phyloP scores from a whole-genome alignment of 2,329 filamentous ascomycete species.

The Aspergillus novofumigatus region DNA sequence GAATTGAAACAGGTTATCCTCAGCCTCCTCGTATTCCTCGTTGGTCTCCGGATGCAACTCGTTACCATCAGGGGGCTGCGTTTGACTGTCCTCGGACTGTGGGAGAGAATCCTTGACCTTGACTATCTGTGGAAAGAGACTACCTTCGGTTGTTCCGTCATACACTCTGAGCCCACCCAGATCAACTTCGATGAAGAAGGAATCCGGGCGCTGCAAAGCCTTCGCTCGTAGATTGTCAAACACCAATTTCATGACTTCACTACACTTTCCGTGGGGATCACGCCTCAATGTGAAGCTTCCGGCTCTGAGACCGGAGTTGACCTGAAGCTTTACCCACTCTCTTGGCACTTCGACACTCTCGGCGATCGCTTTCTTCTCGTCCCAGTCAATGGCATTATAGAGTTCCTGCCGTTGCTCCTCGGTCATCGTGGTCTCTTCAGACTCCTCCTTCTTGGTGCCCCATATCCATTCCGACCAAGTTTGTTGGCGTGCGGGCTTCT shows the following conservation, averaged over 20 bases:
- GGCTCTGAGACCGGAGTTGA: slow-evolving; percentile 89
- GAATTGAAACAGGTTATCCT: slow-evolving; percentile 85
- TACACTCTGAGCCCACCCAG: slow-evolving; percentile 91
- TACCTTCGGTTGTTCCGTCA: slow-evolving; percentile 89
- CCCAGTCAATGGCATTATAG: slow-evolving; percentile 96
- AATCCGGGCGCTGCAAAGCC: slow-evolving; percentile 84
- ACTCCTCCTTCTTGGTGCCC: slow-evolving; percentile 70
- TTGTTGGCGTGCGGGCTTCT: slow-evolving; percentile 67
- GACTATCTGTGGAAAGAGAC: slow-evolving; percentile 90
- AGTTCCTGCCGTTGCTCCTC: slow-evolving; percentile 95
- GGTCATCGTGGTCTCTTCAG: slow-evolving; percentile 81
- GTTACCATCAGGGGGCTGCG: slow-evolving; percentile 27
- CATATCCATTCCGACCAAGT: slow-evolving; percentile 92
- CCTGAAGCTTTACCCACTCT: slow-evolving; percentile 86
- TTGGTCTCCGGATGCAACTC: slow-evolving; percentile 38
- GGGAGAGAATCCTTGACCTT: slow-evolving; percentile 82
- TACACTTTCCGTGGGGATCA: slow-evolving; percentile 70
- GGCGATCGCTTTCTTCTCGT: slow-evolving; percentile 86
- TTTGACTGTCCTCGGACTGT: slow-evolving; percentile 43
- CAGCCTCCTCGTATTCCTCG: slow-evolving; percentile 42
- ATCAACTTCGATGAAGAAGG: slow-evolving; percentile 79
- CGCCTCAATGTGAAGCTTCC: slow-evolving; percentile 93
- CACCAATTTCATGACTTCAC: slow-evolving; percentile 81
- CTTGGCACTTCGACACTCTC: slow-evolving; percentile 85
- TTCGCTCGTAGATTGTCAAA: slow-evolving; percentile 95